Conservation (phyloP, 2,329 filamentous ascomycete species). For the Berkeleyomyces rouxiae region DNA sequence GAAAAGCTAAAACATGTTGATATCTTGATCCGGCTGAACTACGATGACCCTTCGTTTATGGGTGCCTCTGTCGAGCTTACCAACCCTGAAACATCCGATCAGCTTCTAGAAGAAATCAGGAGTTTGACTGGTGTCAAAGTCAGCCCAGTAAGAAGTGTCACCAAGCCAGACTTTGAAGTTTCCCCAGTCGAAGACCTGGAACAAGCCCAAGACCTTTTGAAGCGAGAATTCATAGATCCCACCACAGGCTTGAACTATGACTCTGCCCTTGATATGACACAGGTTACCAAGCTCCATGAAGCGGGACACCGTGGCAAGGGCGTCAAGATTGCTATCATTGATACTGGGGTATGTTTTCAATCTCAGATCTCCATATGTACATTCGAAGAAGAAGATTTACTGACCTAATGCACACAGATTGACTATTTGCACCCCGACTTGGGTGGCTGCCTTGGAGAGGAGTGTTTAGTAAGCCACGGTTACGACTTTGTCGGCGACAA, state of each 20-base stretch:
- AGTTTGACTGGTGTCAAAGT: slow-evolving; percentile 30
- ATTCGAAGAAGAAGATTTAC: neutral
- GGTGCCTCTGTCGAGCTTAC: slow-evolving; percentile 37
- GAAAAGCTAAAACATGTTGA: slow-evolving; percentile 25
- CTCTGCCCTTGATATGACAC: slow-evolving; percentile 37
- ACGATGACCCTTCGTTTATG: slow-evolving; percentile 36
- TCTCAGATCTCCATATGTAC: neutral
- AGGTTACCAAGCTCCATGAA: slow-evolving; percentile 35
- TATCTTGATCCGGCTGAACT: slow-evolving; percentile 27
- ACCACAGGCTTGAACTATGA: slow-evolving; percentile 18
- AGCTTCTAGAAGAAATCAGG: slow-evolving; percentile 26
- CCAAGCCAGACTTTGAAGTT: slow-evolving; percentile 27
- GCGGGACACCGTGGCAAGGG: slow-evolving; percentile 33
- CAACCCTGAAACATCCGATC: slow-evolving; percentile 28
- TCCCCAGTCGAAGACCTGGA: neutral
- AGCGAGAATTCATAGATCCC: neutral
- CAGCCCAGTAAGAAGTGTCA: slow-evolving; percentile 31
- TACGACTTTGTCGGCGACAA: slow-evolving; percentile 41
- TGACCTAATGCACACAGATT: slow-evolving; percentile 22
- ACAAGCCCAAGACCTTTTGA: neutral
- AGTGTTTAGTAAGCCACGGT: slow-evolving; percentile 40
- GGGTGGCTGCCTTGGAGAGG: slow-evolving; percentile 45
- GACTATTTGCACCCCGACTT: slow-evolving; percentile 48
- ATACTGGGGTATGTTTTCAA: slow-evolving; percentile 31
- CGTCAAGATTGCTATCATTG: slow-evolving; percentile 36